Conservation (phyloP, 345 rosid genomes). For the Gossypium sturtianum region DNA sequence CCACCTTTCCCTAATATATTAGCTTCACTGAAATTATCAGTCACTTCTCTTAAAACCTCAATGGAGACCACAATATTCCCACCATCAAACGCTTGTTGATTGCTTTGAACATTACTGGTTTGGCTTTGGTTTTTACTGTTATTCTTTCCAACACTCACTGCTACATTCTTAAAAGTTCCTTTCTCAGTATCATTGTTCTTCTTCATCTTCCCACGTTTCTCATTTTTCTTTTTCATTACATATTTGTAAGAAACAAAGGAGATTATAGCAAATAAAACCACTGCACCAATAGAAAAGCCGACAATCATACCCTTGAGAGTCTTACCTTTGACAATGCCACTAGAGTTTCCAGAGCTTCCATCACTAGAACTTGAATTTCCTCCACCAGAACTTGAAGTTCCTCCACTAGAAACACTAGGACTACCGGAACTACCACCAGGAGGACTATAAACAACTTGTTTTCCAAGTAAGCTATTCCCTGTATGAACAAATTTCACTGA, state of each 20-base stretch:
- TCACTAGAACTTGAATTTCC: constrained; percentile 14
- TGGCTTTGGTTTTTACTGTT: neutral
- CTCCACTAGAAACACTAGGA: neutral
- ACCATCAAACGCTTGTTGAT: constrained; percentile 42
- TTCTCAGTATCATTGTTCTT: constrained; percentile 35
- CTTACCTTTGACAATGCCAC: constrained; percentile 18
- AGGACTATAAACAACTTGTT: neutral
- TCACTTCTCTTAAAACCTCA: constrained; percentile 61
- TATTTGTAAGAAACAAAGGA: constrained; percentile 43
- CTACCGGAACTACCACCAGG: neutral
- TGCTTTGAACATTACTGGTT: neutral
- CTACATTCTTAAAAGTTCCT: constrained; percentile 28
- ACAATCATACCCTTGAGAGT: constrained; percentile 32
- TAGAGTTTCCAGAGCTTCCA: constrained; percentile 21
- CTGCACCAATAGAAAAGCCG: constrained; percentile 33
- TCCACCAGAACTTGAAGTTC: constrained; percentile 12
- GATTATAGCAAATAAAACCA: constrained; percentile 35
- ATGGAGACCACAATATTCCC: constrained; percentile 58
- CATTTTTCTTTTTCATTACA: constrained; percentile 29
- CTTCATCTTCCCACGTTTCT: constrained; percentile 29
- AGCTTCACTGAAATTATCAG: constrained; percentile 55
- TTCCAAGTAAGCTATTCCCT: constrained; percentile 47
- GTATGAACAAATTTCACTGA: constrained; percentile 35
- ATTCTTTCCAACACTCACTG: neutral
- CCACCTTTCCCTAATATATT: constrained; percentile 79